Conservation (phyloP, 75 land plant genomes). For the Ceratopteris richardii region DNA sequence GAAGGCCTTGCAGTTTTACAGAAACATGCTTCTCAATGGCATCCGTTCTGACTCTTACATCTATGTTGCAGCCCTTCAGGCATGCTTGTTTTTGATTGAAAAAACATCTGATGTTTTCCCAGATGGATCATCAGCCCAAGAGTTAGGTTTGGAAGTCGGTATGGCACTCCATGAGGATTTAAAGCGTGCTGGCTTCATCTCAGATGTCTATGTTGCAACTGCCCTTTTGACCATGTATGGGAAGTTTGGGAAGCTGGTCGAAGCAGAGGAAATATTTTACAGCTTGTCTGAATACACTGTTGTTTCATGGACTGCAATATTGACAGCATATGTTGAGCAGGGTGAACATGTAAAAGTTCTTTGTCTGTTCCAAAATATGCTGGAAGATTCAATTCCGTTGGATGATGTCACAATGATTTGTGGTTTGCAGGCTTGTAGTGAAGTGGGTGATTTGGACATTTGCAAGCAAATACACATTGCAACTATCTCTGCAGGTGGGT, state of each 20-base stretch:
- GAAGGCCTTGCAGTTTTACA: slow-evolving; percentile 27
- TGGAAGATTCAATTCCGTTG: slow-evolving; percentile 10
- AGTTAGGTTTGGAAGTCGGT: slow-evolving; percentile 15
- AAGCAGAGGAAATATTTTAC: slow-evolving; percentile 16
- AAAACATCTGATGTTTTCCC: slow-evolving; percentile 19
- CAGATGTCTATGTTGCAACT: slow-evolving; percentile 21
- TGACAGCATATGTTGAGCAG: slow-evolving; percentile 2
- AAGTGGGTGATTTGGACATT: slow-evolving; percentile 5
- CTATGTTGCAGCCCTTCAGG: slow-evolving; percentile 30
- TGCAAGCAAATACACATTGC: slow-evolving; percentile 3
- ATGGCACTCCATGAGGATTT: slow-evolving; percentile 5
- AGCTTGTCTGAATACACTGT: background rate
- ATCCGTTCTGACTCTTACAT: slow-evolving; percentile 34
- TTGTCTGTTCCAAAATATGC: slow-evolving; percentile 22
- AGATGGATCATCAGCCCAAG: slow-evolving; percentile 14
- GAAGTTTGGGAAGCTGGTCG: slow-evolving; percentile 10
- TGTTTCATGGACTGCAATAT: slow-evolving; percentile 12
- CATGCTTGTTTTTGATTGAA: slow-evolving; percentile 26
- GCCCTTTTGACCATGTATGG: slow-evolving; percentile 19
- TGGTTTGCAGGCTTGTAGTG: slow-evolving; percentile 41
- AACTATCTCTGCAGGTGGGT: background rate
- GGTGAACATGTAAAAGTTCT: slow-evolving; percentile 27
- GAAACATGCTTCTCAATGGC: slow-evolving; percentile 20
- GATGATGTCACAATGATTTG: slow-evolving; percentile 41
- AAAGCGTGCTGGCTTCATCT: slow-evolving; percentile 1